Evolutionary conservation across 345 rosid species (phyloP), one percentile per base, ranked within the genome.

Genomic region (Lepidium sativum): DNA sequence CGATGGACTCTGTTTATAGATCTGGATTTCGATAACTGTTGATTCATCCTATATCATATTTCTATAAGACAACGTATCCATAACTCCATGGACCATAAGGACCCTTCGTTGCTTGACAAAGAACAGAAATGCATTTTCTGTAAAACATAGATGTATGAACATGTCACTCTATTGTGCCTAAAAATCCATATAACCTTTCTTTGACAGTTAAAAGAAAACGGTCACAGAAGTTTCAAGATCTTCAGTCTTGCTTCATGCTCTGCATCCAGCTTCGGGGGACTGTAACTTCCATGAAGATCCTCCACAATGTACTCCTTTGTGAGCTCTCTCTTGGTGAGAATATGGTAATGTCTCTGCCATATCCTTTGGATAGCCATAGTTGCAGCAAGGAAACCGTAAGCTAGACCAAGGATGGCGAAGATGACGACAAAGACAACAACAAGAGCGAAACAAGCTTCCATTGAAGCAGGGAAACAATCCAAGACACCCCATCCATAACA

Each of bases 401-500:
- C 96, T 54, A 90, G 73, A 50, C 97, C 97, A 31, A 90, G 86
- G 76, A 88, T 86, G 18, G 89, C 95, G 49, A 94, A 90, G 60
- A 94, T 86, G 66, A 94, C 86, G 11, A 94, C 83, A 75, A 94
- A 94, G 53, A 94, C 90, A 38, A 90, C 23, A 43, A 84, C 86
- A 50, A 90, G 79, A 16, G 92, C 92, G 70, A 94, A 87, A 72
- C 96, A 86, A 20, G 96, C 97, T 76, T 94, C 99, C 96, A 94
- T 77, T 2, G 97, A 88, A 16, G 96, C 96, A 50, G 97, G 99
- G 78, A 94, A 94, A 70, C 96, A 87, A 67, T 92, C 97, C 77
- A 92, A 80, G 72, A 89, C 79, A 33, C 97, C 97, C 99, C 97
- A 87, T 37, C 99, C 97, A 59, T 94, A 94, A 71, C 96, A 94